These are phyloP conservation scores for Dryas alaskensis DNA, from an alignment of 306 rosid species.

Conservation along the genomic window DNA sequence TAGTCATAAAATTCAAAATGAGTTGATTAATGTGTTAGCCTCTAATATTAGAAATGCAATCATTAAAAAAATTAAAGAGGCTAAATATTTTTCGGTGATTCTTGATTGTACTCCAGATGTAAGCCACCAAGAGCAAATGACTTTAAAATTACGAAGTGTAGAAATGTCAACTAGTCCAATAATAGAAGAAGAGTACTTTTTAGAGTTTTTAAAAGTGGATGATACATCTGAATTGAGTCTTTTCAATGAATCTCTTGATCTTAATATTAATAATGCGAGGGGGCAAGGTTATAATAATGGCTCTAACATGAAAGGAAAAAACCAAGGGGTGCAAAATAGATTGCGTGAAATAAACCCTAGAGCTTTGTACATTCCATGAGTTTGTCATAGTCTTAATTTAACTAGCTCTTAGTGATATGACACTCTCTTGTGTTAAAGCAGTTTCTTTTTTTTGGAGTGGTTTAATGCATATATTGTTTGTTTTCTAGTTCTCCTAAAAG, in stretches of 20 bases:
- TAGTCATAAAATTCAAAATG: slow-evolving; percentile 12
- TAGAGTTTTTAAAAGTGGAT: not conserved
- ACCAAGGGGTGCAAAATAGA: not conserved
- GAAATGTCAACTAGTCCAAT: not conserved
- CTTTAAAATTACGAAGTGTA: not conserved
- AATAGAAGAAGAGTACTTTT: slow-evolving; percentile 5
- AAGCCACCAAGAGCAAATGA: slow-evolving; percentile 20
- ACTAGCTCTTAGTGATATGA: too few relatives aligned
- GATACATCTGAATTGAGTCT: too few relatives aligned
- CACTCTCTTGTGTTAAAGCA: not conserved
- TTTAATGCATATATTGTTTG: too few relatives aligned
- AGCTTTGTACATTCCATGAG: not conserved
- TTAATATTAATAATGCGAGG: not conserved
- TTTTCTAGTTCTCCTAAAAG: not conserved
- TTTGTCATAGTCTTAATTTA: not conserved
- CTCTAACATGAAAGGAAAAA: not conserved
- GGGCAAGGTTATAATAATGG: not conserved
- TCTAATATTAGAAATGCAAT: not conserved
- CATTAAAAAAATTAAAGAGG: slow-evolving; percentile 2
- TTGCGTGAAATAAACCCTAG: not conserved
- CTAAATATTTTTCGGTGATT: slow-evolving; percentile 12
- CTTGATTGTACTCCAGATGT: slow-evolving; percentile 21
- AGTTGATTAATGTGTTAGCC: too few relatives aligned
- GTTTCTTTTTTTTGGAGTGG: not conserved
- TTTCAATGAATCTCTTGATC: not conserved